Conservation (phyloP, 1,139 yeast genomes). For the Sugiyamaella sp. region DNA sequence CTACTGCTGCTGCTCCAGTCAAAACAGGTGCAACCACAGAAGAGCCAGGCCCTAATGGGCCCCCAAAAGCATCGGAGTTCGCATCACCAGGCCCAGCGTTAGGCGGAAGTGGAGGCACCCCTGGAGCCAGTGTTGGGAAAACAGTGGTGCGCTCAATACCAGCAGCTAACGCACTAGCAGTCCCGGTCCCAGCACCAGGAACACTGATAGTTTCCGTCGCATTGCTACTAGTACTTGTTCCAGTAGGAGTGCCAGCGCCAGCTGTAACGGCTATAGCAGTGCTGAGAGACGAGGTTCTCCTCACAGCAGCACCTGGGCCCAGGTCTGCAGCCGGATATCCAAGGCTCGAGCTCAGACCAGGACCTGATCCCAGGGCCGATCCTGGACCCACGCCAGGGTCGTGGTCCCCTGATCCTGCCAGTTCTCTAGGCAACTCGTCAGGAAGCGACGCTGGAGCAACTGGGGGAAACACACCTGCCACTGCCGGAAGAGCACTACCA, state of each 20-base stretch:
- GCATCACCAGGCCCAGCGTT: neutral
- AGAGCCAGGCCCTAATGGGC: too few species aligned
- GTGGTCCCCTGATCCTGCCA: too few species aligned
- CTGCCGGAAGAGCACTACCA: neutral
- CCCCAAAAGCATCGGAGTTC: neutral
- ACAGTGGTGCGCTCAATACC: neutral
- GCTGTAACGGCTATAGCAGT: neutral
- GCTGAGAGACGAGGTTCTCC: neutral
- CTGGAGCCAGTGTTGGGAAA: neutral
- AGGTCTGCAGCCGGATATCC: too few species aligned
- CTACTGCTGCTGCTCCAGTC: neutral
- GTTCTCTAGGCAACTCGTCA: too few species aligned
- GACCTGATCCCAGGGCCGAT: too few species aligned
- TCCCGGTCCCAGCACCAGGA: neutral
- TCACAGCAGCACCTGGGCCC: neutral
- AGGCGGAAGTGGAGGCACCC: neutral
- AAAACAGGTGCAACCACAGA: neutral
- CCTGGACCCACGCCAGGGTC: too few species aligned
- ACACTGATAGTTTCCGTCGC: too few species aligned
- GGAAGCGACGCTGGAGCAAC: neutral
- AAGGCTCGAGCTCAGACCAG: too few species aligned
- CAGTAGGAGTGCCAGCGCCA: neutral
- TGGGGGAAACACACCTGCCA: neutral
- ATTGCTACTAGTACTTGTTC: neutral
- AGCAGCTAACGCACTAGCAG: neutral